Percentiles rank a stretch among this genome's conserved stretches.
phyloP scores from a whole-genome alignment of 768 basidiomycete genomes.

The Phanerodontia chrysosporium region DNA sequence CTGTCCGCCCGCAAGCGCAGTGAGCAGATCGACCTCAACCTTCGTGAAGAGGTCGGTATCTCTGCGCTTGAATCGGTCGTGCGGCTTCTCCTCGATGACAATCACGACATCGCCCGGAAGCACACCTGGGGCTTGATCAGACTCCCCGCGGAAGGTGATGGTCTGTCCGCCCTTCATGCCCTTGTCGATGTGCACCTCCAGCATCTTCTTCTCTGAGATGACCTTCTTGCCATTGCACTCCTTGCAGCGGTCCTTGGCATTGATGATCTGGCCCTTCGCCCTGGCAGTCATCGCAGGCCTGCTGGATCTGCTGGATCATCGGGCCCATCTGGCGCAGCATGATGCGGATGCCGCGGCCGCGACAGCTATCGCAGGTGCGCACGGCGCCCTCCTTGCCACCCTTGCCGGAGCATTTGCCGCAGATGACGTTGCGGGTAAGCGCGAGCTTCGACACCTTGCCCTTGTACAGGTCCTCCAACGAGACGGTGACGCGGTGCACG shows the following conservation, averaged over 20 bases:
- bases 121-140: conserved; percentile 85
- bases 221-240: conserved; percentile 95
- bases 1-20: conserved; percentile 88
- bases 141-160: conserved; percentile 84
- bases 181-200: conserved; percentile 98
- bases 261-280: conserved; percentile 96
- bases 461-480: conserved; percentile 98
- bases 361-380: conserved; percentile 69
- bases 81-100: conserved; percentile 89
- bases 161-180: conserved; percentile 95
- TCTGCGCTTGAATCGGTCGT: conserved; percentile 83
- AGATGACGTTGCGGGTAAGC: conserved; percentile 91
- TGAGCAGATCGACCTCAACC: conserved; percentile 89
- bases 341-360: conserved; percentile 86
- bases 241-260: conserved; percentile 86
- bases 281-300: conserved; percentile 87
- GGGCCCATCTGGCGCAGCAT: conserved; percentile 97
- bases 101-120: conserved; percentile 94
- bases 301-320: conserved; percentile 99
- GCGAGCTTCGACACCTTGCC: conserved; percentile 99
- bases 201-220: conserved; percentile 87
- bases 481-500: conserved; percentile 91
- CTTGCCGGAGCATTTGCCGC: conserved; percentile 89
- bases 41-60: conserved; percentile 85
- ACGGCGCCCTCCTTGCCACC: conserved; percentile 98